A percentile compares a stretch with the other conserved stretches of the same genome.
Conservation (phyloP, 257 asterid genomes). For the Gentiana dahurica region DNA sequence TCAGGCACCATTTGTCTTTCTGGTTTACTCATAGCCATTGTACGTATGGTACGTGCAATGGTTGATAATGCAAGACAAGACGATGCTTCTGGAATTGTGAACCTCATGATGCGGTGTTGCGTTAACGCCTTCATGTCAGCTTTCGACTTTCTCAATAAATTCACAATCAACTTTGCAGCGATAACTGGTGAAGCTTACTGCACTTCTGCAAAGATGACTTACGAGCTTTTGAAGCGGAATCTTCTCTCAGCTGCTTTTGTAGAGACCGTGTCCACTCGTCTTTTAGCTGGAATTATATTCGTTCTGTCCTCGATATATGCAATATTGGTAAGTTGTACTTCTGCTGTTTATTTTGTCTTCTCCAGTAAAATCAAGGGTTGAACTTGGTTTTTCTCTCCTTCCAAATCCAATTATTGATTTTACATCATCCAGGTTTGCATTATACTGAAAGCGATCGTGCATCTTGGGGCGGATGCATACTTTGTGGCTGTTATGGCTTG, state of each 20-base stretch:
- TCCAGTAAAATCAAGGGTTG: no score
- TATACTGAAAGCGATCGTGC: constrained; percentile 38
- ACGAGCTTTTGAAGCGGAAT: constrained; percentile 87
- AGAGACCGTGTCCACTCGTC: constrained; percentile 86
- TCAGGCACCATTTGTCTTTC: constrained; percentile 92
- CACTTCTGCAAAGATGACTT: constrained; percentile 79
- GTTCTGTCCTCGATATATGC: constrained; percentile 82
- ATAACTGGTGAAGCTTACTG: constrained; percentile 96
- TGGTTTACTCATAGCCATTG: constrained; percentile 48
- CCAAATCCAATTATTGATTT: neutral
- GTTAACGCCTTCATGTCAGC: constrained; percentile 60
- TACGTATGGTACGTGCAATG: constrained; percentile 66
- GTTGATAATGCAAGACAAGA: constrained; percentile 90
- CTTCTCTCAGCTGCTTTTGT: constrained; percentile 85
- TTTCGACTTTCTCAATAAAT: constrained; percentile 82
- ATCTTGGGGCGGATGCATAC: constrained; percentile 70
- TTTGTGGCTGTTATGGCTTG: constrained; percentile 64
- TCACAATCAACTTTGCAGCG: constrained; percentile 84
- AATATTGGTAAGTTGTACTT: constrained; percentile 47
- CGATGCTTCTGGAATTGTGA: constrained; percentile 65
- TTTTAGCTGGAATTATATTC: constrained; percentile 66
- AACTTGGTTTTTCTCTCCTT: neutral
- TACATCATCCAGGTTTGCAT: constrained; percentile 49
- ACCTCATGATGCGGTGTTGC: constrained; percentile 64
- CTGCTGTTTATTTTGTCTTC: neutral